A percentile compares a stretch with the other conserved stretches of the same genome.
phyloP scores from a whole-genome alignment of 768 basidiomycete genomes.

The Collybia nuda region DNA sequence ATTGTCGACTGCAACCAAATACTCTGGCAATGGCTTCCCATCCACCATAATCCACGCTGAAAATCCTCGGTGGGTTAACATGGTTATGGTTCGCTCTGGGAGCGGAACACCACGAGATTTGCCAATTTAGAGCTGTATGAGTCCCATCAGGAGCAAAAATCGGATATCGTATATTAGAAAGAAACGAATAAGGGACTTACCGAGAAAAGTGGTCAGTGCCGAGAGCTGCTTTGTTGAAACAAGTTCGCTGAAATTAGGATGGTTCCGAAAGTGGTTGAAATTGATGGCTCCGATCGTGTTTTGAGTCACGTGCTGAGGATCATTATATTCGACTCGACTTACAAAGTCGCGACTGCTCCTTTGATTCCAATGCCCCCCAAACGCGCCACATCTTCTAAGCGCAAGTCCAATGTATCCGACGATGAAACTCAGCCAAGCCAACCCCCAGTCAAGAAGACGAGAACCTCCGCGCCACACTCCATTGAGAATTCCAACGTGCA shows the following conservation, averaged over 20 bases:
- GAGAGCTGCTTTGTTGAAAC: background rate
- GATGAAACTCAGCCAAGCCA: slow-evolving; percentile 22
- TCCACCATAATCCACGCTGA: slow-evolving; percentile 69
- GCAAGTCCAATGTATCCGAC: slow-evolving; percentile 25
- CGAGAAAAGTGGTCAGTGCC: background rate
- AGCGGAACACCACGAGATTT: background rate
- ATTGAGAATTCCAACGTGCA: slow-evolving; percentile 41
- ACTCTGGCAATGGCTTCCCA: slow-evolving; percentile 49
- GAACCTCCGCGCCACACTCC: slow-evolving; percentile 2
- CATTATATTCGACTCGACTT: too few relatives aligned
- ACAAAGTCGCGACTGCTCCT: background rate
- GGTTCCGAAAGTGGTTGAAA: background rate
- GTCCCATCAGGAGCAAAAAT: too few relatives aligned
- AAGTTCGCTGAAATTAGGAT: background rate
- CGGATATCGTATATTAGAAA: background rate
- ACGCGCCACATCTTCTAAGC: slow-evolving; percentile 27
- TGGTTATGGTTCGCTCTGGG: slow-evolving; percentile 14
- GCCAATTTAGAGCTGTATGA: background rate
- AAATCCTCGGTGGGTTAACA: slow-evolving; percentile 60
- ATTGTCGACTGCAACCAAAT: slow-evolving; percentile 50
- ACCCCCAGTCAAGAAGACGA: slow-evolving; percentile 19
- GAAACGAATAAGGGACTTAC: background rate
- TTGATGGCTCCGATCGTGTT: background rate
- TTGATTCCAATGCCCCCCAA: slow-evolving; percentile 14
- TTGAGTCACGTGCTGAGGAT: background rate